phyloP scores from a whole-genome alignment of 345 rosid genomes.

The Syzygium oleosum region DNA sequence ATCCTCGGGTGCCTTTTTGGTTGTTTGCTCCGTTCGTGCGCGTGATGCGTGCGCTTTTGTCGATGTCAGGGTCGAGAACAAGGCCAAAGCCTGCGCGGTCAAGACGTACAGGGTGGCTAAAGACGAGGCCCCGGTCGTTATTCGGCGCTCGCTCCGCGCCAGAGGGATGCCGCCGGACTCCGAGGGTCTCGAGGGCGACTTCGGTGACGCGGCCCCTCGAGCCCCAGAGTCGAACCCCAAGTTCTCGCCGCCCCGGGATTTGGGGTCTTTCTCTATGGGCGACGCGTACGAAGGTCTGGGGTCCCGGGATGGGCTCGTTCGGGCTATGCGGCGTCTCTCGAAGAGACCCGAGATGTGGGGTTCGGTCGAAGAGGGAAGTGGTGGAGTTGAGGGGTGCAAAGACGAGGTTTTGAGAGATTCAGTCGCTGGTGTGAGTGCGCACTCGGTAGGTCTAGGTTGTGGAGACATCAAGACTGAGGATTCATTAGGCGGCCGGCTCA shows the following conservation, averaged over 20 bases:
- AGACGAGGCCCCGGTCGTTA: conserved; percentile 32
- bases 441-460: neutral
- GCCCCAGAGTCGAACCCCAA: neutral
- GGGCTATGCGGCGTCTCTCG: conserved; percentile 16
- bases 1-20: too few relatives aligned
- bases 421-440: neutral
- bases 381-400: neutral
- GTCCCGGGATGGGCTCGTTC: conserved; percentile 22
- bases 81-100: conserved; percentile 29
- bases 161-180: conserved; percentile 65
- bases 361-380: neutral
- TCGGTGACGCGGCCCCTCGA: conserved; percentile 3
- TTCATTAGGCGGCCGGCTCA: neutral
- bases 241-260: conserved; percentile 6
- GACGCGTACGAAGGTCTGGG: conserved; percentile 32
- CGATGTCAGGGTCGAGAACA: conserved; percentile 13
- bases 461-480: neutral
- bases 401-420: neutral
- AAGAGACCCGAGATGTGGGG: conserved; percentile 6
- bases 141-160: conserved; percentile 55
- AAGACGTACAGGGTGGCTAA: conserved; percentile 37
- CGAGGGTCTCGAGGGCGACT: conserved; percentile 22
- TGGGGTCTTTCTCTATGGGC: conserved; percentile 40
- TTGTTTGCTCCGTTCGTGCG: neutral
- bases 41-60: neutral